These are phyloP conservation scores for Trypanosoma brucei DNA, from an alignment of 208 protist species.

Conservation along the genomic window DNA sequence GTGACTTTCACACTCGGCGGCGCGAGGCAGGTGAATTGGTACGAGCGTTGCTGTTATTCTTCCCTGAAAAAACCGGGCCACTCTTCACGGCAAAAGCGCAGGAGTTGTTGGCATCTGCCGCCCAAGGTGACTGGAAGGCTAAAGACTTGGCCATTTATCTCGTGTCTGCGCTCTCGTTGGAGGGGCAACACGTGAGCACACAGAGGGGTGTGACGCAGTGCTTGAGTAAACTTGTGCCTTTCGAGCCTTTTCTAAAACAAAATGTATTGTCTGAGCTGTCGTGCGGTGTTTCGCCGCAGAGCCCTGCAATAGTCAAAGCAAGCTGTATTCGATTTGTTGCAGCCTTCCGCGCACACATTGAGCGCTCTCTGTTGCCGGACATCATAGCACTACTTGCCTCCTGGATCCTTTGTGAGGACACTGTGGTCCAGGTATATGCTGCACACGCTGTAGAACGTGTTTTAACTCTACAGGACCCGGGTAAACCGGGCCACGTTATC, in stretches of 20 bases:
- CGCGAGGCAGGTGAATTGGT: conserved; percentile 90
- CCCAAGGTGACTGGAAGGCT: conserved; percentile 82
- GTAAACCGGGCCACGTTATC: conserved; percentile 32
- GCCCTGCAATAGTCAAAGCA: conserved; percentile 89
- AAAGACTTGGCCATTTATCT: conserved; percentile 96
- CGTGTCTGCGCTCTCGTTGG: conserved; percentile 85
- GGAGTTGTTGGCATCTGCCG: conserved; percentile 27
- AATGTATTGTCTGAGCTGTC: conserved; percentile 89
- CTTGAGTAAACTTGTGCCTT: conserved; percentile 74
- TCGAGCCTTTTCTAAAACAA: conserved; percentile 81
- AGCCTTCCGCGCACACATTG: conserved; percentile 92
- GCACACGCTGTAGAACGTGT: conserved; percentile 89
- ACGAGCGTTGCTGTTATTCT: conserved; percentile 74
- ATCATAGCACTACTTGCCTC: conserved; percentile 66
- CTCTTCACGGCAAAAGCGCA: conserved; percentile 65
- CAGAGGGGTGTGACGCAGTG: conserved; percentile 53
- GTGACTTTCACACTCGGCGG: conserved; percentile 89
- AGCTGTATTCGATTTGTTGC: conserved; percentile 94
- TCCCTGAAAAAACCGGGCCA: conserved; percentile 48
- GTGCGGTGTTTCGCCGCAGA: conserved; percentile 31
- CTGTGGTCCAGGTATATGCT: conserved; percentile 93
- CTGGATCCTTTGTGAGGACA: conserved; percentile 63
- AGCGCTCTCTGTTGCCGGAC: conserved; percentile 22
- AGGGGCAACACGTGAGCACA: conserved; percentile 55
- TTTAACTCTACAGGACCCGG: conserved; percentile 52